Conservation (phyloP, 352 stramenopile species). For the Globisporangium carolinianum region DNA sequence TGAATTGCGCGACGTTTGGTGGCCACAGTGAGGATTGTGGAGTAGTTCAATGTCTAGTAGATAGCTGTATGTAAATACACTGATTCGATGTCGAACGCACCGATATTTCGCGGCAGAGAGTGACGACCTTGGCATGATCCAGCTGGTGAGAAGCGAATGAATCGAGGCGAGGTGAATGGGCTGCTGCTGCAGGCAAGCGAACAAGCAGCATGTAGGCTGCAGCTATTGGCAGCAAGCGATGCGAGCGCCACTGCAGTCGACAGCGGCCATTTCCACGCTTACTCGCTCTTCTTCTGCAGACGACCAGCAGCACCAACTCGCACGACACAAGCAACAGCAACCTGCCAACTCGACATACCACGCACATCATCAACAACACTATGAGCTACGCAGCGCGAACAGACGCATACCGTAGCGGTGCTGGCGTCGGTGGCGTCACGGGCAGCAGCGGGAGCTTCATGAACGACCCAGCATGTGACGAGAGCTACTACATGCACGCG, state of each 20-base stretch:
- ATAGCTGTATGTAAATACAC: neutral
- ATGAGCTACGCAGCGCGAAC: slow-evolving; percentile 1
- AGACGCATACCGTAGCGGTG: slow-evolving; percentile 1
- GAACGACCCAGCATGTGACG: slow-evolving; percentile 1
- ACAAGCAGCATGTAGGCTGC: too few species aligned
- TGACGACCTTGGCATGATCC: neutral
- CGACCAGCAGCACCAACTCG: neutral
- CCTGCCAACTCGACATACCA: too few species aligned
- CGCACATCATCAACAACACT: neutral
- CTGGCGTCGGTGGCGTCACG: neutral
- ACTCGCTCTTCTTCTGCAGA: neutral
- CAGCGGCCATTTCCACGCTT: neutral
- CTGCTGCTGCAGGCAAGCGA: too few species aligned
- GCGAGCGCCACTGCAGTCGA: neutral
- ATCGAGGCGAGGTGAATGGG: too few species aligned
- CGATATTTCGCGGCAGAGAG: neutral
- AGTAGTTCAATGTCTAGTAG: neutral
- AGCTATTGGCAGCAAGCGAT: too few species aligned
- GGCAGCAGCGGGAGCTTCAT: slow-evolving; percentile 1
- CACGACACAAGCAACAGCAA: neutral
- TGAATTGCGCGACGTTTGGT: neutral
- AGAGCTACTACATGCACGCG: slow-evolving; percentile 19
- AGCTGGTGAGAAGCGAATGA: neutral
- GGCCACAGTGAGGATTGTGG: too few species aligned
- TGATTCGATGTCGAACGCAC: neutral